Conservation (phyloP, 129 eudicot genomes). For the Deinandra increscens region DNA sequence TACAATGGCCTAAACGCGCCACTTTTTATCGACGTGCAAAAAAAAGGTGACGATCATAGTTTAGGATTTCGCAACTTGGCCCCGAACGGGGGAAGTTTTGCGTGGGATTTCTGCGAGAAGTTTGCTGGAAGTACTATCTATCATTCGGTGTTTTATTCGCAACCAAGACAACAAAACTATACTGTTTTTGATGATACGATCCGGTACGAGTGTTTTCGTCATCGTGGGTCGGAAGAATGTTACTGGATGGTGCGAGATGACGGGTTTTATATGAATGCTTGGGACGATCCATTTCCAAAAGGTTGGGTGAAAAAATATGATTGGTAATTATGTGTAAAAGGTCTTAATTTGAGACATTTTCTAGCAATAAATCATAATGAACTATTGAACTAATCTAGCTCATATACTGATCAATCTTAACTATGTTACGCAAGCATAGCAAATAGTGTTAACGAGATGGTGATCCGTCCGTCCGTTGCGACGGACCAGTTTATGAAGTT, state of each 20-base stretch:
- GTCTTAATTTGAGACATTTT: not conserved
- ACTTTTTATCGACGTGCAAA: not conserved
- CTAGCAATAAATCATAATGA: not conserved
- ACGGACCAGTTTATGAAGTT: too few relatives aligned
- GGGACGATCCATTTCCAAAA: not conserved
- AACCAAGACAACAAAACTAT: not conserved
- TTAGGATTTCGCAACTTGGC: not conserved
- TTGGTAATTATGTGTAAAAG: constrained; percentile 11
- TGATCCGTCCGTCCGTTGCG: too few relatives aligned
- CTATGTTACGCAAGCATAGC: not conserved
- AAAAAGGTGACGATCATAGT: not conserved
- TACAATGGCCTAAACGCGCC: not conserved
- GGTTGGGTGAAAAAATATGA: constrained; percentile 16
- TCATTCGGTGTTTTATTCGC: constrained; percentile 10
- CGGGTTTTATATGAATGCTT: constrained; percentile 7
- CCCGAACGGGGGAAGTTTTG: not conserved
- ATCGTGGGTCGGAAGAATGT: constrained; percentile 8
- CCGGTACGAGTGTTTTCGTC: not conserved
- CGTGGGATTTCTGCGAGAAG: constrained; percentile 12
- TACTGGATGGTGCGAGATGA: constrained; percentile 15
- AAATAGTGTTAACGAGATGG: not conserved
- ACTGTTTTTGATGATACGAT: constrained; percentile 5
- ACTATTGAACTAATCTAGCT: not conserved
- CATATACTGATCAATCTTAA: not conserved
- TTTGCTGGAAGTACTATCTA: constrained; percentile 1